phyloP scores from a whole-genome alignment of 2,329 filamentous ascomycete species.

The Nemania sp. region DNA sequence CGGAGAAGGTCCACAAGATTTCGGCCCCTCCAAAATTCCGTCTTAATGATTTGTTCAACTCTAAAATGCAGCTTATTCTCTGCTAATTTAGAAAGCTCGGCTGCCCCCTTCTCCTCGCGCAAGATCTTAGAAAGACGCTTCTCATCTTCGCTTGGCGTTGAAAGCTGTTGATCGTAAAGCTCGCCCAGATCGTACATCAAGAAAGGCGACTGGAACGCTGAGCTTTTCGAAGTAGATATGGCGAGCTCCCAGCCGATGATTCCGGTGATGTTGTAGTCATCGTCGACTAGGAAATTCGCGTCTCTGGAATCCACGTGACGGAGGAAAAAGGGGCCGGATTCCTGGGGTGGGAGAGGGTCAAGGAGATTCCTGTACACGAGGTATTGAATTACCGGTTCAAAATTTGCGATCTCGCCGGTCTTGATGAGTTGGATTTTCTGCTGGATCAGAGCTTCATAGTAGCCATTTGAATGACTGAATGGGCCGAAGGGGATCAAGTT shows the following conservation, averaged over 20 bases:
- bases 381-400: slow-evolving; percentile 19
- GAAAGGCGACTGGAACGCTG: slow-evolving; percentile 23
- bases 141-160: slow-evolving; percentile 22
- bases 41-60: slow-evolving; percentile 21
- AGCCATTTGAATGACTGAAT: slow-evolving; percentile 20
- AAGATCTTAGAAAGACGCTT: slow-evolving; percentile 19
- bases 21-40: slow-evolving; percentile 15
- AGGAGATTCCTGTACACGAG: slow-evolving; percentile 22
- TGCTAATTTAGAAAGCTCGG: slow-evolving; percentile 16
- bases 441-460: slow-evolving; percentile 18
- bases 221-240: slow-evolving; percentile 17
- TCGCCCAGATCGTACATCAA: slow-evolving; percentile 20
- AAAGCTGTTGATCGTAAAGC: slow-evolving; percentile 15
- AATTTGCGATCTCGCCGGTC: slow-evolving; percentile 16
- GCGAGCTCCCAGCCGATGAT: slow-evolving; percentile 22
- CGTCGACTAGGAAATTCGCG: slow-evolving; percentile 21
- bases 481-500: slow-evolving; percentile 24
- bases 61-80: slow-evolving; percentile 24
- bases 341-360: slow-evolving; percentile 22
- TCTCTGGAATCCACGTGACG: slow-evolving; percentile 23
- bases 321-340: slow-evolving; percentile 20
- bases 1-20: slow-evolving; percentile 10
- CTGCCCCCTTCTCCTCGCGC: slow-evolving; percentile 17
- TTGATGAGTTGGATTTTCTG: slow-evolving; percentile 19
- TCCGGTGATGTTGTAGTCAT: slow-evolving; percentile 22